Conservation (phyloP, 495 filamentous ascomycete genomes). For the Trichocladium antarcticum region DNA sequence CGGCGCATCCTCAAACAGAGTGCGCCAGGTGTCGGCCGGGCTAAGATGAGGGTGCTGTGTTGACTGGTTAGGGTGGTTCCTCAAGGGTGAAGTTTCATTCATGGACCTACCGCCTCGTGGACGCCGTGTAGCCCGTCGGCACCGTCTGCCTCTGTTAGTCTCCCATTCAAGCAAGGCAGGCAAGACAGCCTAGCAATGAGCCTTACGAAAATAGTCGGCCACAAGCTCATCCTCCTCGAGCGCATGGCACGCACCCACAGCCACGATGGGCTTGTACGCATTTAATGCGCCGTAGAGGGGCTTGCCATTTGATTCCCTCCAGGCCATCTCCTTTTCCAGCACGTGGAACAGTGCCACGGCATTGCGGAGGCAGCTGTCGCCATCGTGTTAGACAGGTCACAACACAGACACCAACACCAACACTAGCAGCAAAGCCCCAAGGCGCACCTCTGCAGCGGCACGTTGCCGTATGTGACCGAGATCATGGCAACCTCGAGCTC, state of each 20-base stretch:
- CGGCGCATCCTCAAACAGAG: conserved; percentile 55
- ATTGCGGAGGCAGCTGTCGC: conserved; percentile 79
- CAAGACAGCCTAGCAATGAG: neutral
- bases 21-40: conserved; percentile 72
- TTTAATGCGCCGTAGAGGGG: conserved; percentile 60
- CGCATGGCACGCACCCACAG: conserved; percentile 74
- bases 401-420: no score
- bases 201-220: conserved; percentile 80
- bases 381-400: conserved; percentile 9
- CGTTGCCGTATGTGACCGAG: conserved; percentile 87
- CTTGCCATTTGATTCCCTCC: conserved; percentile 58
- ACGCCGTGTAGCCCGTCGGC: conserved; percentile 86
- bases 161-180: neutral
- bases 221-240: conserved; percentile 72
- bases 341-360: conserved; percentile 85
- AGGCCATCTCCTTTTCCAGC: conserved; percentile 78
- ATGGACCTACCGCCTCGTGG: conserved; percentile 54
- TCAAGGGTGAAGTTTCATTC: neutral
- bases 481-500: conserved; percentile 84
- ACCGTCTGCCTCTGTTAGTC: conserved; percentile 50
- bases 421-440: neutral
- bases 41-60: conserved; percentile 75
- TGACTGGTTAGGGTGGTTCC: conserved; percentile 4
- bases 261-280: conserved; percentile 64
- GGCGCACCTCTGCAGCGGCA: conserved; percentile 59